These are phyloP conservation scores for Aspergillus sclerotiicarbonarius DNA, from an alignment of 495 filamentous ascomycete genomes.

Conservation along the genomic window DNA sequence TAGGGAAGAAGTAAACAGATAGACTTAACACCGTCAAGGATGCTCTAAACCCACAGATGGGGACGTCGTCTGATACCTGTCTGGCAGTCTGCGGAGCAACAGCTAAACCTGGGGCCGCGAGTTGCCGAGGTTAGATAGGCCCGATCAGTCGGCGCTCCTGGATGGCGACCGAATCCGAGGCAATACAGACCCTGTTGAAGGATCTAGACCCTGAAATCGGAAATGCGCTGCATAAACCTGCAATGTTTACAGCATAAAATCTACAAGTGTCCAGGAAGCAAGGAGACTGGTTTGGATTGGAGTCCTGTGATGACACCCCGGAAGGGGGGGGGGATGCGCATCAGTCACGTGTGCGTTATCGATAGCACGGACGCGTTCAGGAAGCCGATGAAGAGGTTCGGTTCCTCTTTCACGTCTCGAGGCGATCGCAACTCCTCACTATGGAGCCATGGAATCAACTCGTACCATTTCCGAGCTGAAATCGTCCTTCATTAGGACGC, in stretches of 20 bases:
- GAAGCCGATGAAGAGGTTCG: not conserved
- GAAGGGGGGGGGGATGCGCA: not conserved
- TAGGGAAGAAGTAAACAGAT: not conserved
- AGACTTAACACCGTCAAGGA: not conserved
- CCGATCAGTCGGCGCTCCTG: not conserved
- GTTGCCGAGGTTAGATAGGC: conserved; percentile 27
- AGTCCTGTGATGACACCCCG: not conserved
- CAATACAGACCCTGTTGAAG: not conserved
- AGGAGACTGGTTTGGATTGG: not conserved
- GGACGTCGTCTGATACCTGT: not conserved
- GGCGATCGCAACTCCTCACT: conserved; percentile 13
- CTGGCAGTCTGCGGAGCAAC: conserved; percentile 18
- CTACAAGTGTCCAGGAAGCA: not conserved
- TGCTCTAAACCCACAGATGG: not conserved
- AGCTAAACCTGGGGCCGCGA: not conserved
- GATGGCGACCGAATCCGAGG: not conserved
- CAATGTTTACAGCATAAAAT: not conserved
- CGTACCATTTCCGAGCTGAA: conserved; percentile 61
- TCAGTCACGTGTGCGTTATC: conserved; percentile 22
- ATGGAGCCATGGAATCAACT: conserved; percentile 41
- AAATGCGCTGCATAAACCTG: not conserved
- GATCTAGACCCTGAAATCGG: not conserved
- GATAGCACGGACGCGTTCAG: conserved; percentile 16
- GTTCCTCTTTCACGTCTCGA: conserved; percentile 5
- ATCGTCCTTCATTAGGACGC: conserved; percentile 59